phyloP scores from a whole-genome alignment of 305 asterid species.

The Euphrasia arctica region DNA sequence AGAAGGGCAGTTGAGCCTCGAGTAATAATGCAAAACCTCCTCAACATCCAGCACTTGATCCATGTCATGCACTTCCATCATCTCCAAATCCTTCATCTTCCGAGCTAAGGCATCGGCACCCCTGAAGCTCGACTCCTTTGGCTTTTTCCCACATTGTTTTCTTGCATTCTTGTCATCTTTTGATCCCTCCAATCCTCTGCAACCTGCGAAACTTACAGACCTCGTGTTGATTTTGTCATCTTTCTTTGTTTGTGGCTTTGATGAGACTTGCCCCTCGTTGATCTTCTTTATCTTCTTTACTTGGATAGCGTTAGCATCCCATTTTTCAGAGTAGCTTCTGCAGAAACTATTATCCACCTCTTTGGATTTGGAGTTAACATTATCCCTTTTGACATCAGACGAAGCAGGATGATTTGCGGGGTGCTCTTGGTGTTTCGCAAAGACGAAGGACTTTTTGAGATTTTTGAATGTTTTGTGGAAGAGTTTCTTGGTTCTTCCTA shows the following conservation, averaged over 20 bases:
- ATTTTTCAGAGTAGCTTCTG: conserved; percentile 34
- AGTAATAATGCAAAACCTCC: conserved; percentile 69
- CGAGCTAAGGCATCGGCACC: conserved; percentile 39
- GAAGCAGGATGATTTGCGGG: conserved; percentile 36
- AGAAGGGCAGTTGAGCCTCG: conserved; percentile 59
- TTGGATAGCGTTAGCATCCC: conserved; percentile 29
- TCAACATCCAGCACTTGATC: conserved; percentile 71
- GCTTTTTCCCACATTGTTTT: conserved; percentile 13
- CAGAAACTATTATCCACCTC: conserved; percentile 40
- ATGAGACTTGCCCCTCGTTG: conserved; percentile 24
- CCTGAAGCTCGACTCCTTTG: conserved; percentile 22
- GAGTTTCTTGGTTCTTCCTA: conserved; percentile 42
- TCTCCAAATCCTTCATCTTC: conserved; percentile 63
- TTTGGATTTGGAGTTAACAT: conserved; percentile 26
- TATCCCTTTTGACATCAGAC: conserved; percentile 23
- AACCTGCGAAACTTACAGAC: conserved; percentile 27
- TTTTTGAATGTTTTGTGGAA: conserved; percentile 37
- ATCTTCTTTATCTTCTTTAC: conserved; percentile 17
- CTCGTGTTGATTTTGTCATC: conserved; percentile 27
- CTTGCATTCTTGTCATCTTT: conserved; percentile 31
- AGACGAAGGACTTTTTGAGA: conserved; percentile 39
- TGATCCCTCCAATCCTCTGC: conserved; percentile 20
- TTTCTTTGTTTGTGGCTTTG: conserved; percentile 24
- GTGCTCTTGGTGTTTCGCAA: conserved; percentile 36
- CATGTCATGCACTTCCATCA: conserved; percentile 54